Evolutionary conservation across 768 basidiomycete species (phyloP).

Genomic region (Tricholoma sp.): DNA sequence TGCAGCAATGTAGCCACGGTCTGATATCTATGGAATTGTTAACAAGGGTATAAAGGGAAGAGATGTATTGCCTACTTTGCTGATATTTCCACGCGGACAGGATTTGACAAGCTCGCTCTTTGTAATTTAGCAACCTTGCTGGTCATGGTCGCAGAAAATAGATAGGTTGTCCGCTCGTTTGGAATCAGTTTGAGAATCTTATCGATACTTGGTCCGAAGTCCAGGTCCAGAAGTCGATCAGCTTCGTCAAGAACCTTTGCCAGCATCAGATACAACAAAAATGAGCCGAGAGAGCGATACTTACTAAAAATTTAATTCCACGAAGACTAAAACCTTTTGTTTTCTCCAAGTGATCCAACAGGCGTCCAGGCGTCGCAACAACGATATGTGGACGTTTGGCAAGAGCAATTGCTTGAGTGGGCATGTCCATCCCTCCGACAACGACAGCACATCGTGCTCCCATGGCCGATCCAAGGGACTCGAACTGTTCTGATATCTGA

Average conservation of each 20-base stretch:
- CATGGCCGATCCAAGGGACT: constrained; percentile 85
- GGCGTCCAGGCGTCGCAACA: constrained; percentile 90
- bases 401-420: constrained; percentile 85
- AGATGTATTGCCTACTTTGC: constrained; percentile 60
- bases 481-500: constrained; percentile 97
- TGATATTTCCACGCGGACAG: constrained; percentile 90
- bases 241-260: constrained; percentile 94
- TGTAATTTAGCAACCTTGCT: constrained; percentile 97
- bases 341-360: constrained; percentile 92
- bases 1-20: constrained; percentile 94
- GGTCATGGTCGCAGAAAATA: constrained; percentile 99
- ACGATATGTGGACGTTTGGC: constrained; percentile 93
- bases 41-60: not conserved
- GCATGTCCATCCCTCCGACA: constrained; percentile 93
- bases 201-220: constrained; percentile 93
- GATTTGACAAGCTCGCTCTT: constrained; percentile 87
- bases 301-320: constrained; percentile 80
- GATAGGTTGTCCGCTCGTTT: constrained; percentile 88
- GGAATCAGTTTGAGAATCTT: constrained; percentile 95
- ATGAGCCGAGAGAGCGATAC: constrained; percentile 19
- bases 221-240: constrained; percentile 92
- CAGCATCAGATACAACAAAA: constrained; percentile 1
- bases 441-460: constrained; percentile 88
- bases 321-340: constrained; percentile 95
- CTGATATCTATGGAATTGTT: constrained; percentile 63